phyloP scores from a whole-genome alignment of 1,284 basidiomycete genomes.

The Coniophora puteana region DNA sequence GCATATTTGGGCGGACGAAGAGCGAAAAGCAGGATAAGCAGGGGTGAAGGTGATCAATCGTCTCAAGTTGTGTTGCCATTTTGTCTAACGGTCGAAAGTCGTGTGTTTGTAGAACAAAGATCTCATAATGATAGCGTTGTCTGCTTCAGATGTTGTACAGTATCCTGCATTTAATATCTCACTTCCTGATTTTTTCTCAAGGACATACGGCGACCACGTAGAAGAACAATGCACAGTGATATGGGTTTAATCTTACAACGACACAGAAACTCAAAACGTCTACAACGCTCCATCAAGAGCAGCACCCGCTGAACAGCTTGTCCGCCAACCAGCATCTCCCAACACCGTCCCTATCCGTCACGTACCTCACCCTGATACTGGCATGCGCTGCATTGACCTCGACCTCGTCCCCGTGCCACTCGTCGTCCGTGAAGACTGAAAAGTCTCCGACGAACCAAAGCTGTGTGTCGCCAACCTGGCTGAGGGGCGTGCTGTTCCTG shows the following conservation, averaged over 20 bases:
- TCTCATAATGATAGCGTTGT: background rate
- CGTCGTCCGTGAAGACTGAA: slow-evolving; percentile 12
- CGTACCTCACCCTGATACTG: slow-evolving; percentile 28
- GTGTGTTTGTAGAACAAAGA: background rate
- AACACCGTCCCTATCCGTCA: slow-evolving; percentile 15
- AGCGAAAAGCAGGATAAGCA: too few species aligned
- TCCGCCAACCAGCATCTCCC: too few species aligned
- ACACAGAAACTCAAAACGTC: too few species aligned
- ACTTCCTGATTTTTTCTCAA: background rate
- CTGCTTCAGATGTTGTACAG: slow-evolving; percentile 3
- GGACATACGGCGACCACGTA: too few species aligned
- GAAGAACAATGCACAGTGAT: too few species aligned
- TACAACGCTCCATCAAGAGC: too few species aligned
- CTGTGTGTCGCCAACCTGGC: slow-evolving; percentile 21
- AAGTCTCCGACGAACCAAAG: slow-evolving; percentile 32
- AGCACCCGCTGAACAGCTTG: too few species aligned
- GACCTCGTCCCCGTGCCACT: slow-evolving; percentile 34
- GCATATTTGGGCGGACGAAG: slow-evolving; percentile 16
- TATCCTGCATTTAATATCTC: background rate
- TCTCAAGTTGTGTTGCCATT: too few species aligned
- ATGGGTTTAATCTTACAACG: too few species aligned
- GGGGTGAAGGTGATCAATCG: too few species aligned
- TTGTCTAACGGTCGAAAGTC: background rate
- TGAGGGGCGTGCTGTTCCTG: slow-evolving; percentile 24
- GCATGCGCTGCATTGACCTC: slow-evolving; percentile 27